Conservation (phyloP, 495 filamentous ascomycete species). For the Chlorociboria aeruginascens region DNA sequence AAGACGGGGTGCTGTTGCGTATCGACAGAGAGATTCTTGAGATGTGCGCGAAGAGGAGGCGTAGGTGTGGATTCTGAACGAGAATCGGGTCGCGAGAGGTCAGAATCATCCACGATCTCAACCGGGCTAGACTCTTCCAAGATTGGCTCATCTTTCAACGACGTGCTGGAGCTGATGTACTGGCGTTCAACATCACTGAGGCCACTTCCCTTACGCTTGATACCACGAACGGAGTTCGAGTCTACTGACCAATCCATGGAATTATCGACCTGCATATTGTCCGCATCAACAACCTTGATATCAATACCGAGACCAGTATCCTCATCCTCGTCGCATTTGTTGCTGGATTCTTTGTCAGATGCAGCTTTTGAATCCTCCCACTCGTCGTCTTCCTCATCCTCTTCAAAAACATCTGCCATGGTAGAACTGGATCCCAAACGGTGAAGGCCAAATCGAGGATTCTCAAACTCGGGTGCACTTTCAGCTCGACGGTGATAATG, state of each 20-base stretch:
- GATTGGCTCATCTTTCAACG: slow-evolving; percentile 33
- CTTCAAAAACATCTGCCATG: slow-evolving; percentile 87
- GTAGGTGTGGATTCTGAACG: slow-evolving; percentile 41
- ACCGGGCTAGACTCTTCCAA: slow-evolving; percentile 27
- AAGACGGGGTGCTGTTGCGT: slow-evolving; percentile 26
- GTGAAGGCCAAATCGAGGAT: slow-evolving; percentile 43
- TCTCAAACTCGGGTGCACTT: slow-evolving; percentile 80
- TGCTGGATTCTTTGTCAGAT: slow-evolving; percentile 28
- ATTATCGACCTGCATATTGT: slow-evolving; percentile 12
- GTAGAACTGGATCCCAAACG: slow-evolving; percentile 51
- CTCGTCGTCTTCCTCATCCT: slow-evolving; percentile 73
- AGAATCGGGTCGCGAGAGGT: slow-evolving; percentile 23
- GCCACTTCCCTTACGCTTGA: slow-evolving; percentile 29
- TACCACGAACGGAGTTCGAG: background rate
- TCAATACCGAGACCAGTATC: slow-evolving; percentile 37
- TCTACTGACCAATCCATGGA: slow-evolving; percentile 14
- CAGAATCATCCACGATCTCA: slow-evolving; percentile 29
- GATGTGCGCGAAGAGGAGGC: slow-evolving; percentile 41
- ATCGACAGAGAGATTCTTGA: slow-evolving; percentile 43
- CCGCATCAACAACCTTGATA: slow-evolving; percentile 33
- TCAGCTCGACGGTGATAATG: slow-evolving; percentile 86
- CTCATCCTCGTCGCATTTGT: slow-evolving; percentile 21
- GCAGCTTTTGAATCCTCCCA: slow-evolving; percentile 27
- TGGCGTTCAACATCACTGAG: slow-evolving; percentile 23
- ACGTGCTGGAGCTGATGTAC: slow-evolving; percentile 17